phyloP scores from a whole-genome alignment of 345 rosid species.

The Arabis alpina region DNA sequence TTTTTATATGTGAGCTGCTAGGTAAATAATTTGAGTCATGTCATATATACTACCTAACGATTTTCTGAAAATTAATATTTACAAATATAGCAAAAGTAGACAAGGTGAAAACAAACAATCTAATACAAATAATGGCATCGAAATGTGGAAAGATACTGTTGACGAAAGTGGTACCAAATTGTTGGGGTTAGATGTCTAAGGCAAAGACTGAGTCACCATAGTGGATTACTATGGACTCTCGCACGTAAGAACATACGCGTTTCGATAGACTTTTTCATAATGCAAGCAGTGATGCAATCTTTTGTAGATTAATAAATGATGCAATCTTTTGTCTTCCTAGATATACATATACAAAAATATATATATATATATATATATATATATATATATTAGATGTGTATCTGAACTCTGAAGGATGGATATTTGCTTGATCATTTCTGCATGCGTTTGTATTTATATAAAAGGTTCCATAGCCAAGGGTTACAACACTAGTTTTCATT shows the following conservation, averaged over 20 bases:
- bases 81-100: background rate
- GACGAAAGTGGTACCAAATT: conserved; percentile 13
- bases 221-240: conserved; percentile 24
- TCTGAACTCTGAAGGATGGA: too few species aligned
- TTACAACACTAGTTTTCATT: too few species aligned
- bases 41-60: too few species aligned
- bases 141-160: conserved; percentile 18
- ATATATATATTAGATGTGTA: too few species aligned
- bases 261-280: background rate
- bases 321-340: background rate
- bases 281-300: conserved; percentile 32
- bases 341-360: too few species aligned
- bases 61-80: too few species aligned
- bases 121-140: background rate
- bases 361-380: too few species aligned
- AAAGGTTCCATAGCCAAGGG: too few species aligned
- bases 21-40: too few species aligned
- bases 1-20: too few species aligned
- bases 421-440: too few species aligned
- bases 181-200: conserved; percentile 9
- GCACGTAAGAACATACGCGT: conserved; percentile 4
- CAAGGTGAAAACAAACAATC: background rate
- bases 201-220: conserved; percentile 22
- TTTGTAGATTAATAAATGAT: background rate
- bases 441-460: too few species aligned